Conservation (phyloP, 352 stramenopile species). For the Lagenidium giganteum region DNA sequence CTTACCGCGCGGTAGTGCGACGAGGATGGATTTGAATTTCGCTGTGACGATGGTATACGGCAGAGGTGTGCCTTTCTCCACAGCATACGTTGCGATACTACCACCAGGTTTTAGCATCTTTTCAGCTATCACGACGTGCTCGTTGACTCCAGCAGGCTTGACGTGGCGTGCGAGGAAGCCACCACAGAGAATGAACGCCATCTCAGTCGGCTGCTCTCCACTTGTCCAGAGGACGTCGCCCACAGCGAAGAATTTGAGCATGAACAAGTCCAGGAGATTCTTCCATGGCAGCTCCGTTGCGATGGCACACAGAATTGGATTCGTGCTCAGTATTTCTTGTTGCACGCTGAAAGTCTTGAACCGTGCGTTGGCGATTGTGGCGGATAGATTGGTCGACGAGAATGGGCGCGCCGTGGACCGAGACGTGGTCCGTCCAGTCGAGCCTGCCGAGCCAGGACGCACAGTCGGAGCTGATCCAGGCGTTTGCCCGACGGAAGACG, state of each 20-base stretch:
- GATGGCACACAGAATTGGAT: conserved; percentile 35
- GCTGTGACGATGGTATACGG: conserved; percentile 32
- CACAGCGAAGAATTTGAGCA: conserved; percentile 45
- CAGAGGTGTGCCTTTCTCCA: conserved; percentile 23
- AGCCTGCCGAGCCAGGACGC: neutral
- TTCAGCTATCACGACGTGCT: conserved; percentile 27
- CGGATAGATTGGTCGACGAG: conserved; percentile 42
- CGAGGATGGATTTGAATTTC: conserved; percentile 53
- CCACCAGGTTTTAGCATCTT: conserved; percentile 38
- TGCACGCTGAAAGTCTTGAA: conserved; percentile 56
- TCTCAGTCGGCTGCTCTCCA: conserved; percentile 31
- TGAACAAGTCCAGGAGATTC: conserved; percentile 53
- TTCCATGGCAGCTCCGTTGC: conserved; percentile 47
- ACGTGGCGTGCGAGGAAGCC: conserved; percentile 32
- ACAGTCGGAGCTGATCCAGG: too few relatives aligned
- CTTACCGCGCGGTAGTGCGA: conserved; percentile 42
- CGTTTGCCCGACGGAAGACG: too few relatives aligned
- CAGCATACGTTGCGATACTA: conserved; percentile 23
- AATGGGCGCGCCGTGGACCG: conserved; percentile 21
- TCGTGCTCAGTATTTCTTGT: conserved; percentile 42
- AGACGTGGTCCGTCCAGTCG: conserved; percentile 1
- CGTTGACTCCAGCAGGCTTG: neutral
- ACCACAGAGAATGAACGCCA: conserved; percentile 49
- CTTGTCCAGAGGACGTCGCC: conserved; percentile 35
- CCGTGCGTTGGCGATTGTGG: conserved; percentile 34